A percentile compares a stretch with the other conserved stretches of the same genome.
These are phyloP conservation scores for Capillidium heterosporum DNA, from an alignment of 371 early-diverging fungal species.

Conservation along the genomic window DNA sequence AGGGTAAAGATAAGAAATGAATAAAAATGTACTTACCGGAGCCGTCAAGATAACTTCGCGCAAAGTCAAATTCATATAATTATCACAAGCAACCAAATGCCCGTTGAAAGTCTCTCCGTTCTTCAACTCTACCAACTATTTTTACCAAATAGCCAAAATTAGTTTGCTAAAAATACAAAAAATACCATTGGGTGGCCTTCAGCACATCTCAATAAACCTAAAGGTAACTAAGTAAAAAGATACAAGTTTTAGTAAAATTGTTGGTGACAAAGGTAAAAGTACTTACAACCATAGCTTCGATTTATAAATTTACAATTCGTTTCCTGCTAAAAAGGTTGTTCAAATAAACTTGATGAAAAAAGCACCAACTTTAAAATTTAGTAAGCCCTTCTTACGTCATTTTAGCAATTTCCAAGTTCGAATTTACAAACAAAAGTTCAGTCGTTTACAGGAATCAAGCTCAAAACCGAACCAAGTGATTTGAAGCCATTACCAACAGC, in stretches of 20 bases:
- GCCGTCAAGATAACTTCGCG: slow-evolving; percentile 90
- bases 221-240: slow-evolving; percentile 44
- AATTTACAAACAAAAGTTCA: too few species aligned
- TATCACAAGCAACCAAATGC: slow-evolving; percentile 89
- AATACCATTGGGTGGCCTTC: slow-evolving; percentile 73
- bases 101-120: slow-evolving; percentile 97
- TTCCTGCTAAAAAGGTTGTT: too few species aligned
- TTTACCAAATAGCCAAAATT: not conserved
- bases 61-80: slow-evolving; percentile 93
- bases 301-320: too few species aligned
- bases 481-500: too few species aligned
- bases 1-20: not conserved
- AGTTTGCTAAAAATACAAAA: not conserved
- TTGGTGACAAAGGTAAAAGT: too few species aligned
- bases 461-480: too few species aligned
- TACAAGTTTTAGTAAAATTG: not conserved
- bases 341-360: too few species aligned
- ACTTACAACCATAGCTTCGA: too few species aligned
- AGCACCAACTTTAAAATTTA: too few species aligned
- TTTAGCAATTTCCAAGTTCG: too few species aligned
- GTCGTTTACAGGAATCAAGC: too few species aligned
- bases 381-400: too few species aligned
- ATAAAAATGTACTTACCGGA: slow-evolving; percentile 24
- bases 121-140: slow-evolving; percentile 86
- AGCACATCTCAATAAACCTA: slow-evolving; percentile 75